Base-by-base conservation (phyloP, 2,329 filamentous ascomycete species). In the Calonectria pauciramosa region DNA sequence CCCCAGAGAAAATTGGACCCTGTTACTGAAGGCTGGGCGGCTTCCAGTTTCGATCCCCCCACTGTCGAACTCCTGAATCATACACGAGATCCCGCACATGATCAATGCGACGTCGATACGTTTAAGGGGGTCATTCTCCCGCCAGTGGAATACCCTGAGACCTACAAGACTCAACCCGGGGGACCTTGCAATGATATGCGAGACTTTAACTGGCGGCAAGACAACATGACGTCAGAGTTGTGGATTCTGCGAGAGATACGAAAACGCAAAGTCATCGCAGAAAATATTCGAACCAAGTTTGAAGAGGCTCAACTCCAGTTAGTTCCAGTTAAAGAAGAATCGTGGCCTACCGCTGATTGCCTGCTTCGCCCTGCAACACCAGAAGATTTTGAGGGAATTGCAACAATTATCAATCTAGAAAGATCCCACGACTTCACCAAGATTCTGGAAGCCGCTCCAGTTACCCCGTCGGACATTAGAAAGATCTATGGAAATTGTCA, bases 371-470 rank as follows among this genome's bases (percentile, higher is more conserved):
- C 88, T 0, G 88, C 84, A 0, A 75, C 59, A 1, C 66, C 76
- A 0, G 34, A 68, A 0, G 89, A 91, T 68, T 84, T 89, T 60
- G 68, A 72, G 0, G 81, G 76, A 0, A 86, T 90, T n/a, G 80
- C 82, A 0, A 72, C 76, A 0, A 87, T 90, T 6, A 87, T 90
- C 78, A 89, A 90, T 52, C 59, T 79, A 4, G 89, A 90, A 66
- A 81, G 85, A 11, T 16, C 52, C 3, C 70, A 80, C 4, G 30
- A 69, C 1, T 18, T 49, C 11, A 77, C 82, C 2, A 81, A 84
- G 44, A 30, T 83, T 2, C 52, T 80, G 6, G 65, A 76, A 11
- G 60, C 76, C 9, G 54, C 54, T 0, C 78, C 83, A 1, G 77
- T 85, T 32, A 83, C 82, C 10, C 77, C 83, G 0, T 71, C 79